Evolutionary conservation across 1,139 yeast genomes (phyloP), one percentile per base, ranked within the genome.

Genomic region (Zygoascus meyerae): DNA sequence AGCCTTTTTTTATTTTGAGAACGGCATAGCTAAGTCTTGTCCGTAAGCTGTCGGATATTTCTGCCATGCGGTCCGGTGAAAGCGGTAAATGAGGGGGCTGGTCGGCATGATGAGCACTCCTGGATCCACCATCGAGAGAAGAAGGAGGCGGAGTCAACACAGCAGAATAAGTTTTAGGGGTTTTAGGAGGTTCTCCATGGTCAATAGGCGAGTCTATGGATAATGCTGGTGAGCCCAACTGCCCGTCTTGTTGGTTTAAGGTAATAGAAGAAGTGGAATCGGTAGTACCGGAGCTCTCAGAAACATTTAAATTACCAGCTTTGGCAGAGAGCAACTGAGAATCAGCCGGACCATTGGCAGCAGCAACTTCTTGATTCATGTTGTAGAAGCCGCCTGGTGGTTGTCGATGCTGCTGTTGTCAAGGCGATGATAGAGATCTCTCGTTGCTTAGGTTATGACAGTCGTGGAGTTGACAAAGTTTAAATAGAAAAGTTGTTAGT

Each of bases 21-120:
- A 71, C 63, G 6, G 78, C 78, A 58, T 69, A 72, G 44, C 74
- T 69, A 15, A 74, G 60, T 43, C 78, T 61, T 12, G 77, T 70
- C 49, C 69, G 67, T 38, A 74, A 61, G 48, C 68, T 69, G 21
- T 42, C 45, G n/a, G 45, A 34, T 7, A 42, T n/a, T 9, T 42
- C 40, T 11, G 37, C 35, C 43, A 40, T 17, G 12, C 43, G 36
- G 16, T 40, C 43, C n/a, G 43, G 43, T 32, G 37, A 32, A 16
- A 40, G 34, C 16, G 18, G 39, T 35, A 35, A 35, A 35, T 35
- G 39, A 21, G 39, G 39, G n/a, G 39, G 39, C 39, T 35, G 39
- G 39, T 35, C 39, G 9, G 30, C n/a, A 4, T 11, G 29, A 9
- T 15, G 9, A 31, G 34, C 15, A 14, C 15, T 31, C 38, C 26